Base-by-base conservation (phyloP, 2,329 filamentous ascomycete genomes). In the Sarocladiaceae sp. region DNA sequence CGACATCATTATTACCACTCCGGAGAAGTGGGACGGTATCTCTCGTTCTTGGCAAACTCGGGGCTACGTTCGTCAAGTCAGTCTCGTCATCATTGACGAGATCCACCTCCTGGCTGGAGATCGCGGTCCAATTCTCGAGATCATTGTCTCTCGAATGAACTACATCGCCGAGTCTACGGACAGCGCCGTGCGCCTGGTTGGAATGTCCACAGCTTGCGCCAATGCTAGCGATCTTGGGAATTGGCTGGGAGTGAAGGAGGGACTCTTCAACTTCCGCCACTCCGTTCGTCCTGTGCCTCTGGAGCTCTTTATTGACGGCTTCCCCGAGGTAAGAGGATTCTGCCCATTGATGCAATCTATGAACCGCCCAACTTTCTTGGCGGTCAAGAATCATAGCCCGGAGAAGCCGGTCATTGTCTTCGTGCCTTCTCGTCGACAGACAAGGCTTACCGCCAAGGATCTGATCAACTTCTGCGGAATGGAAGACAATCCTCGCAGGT, bases 1-100 rank as follows among this genome's bases (percentile, higher is more conserved):
- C 3, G 94, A 99, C 66, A 90, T 99, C 56, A 99, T 99, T 61
- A 91, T 99, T 62, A 99, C 94, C 0, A 99, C 95, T 0, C 95
- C 94, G n/a, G 94, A 99, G 72, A 99, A 99, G 67, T 99, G 94
- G 94, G 95, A 99, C 66, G 95, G 95, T 81, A 97, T 99, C 60
- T 96, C 90, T 61, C 88, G 94, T 80, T 96, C 90, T 64, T 99
- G 95, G 94, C 92, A 97, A 68, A 97, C 93, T 4, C 87, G 94
- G 82, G 88, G 89, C 55, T 99, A 99, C 60, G 94, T 99, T 36
- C 84, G 91, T 50, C 87, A 97, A 69, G 94, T 99, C 54, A 93
- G 91, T 55, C 75, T 99, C 15, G 94, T 99, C 50, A 97, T 99
- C 56, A 99, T 99, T 59, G 94, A 99, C 63, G 94, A 99, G 72